A percentile compares a stretch with the other conserved stretches of the same genome.
phyloP scores from a whole-genome alignment of 768 basidiomycete genomes.

The Boletus pseudopeckii region DNA sequence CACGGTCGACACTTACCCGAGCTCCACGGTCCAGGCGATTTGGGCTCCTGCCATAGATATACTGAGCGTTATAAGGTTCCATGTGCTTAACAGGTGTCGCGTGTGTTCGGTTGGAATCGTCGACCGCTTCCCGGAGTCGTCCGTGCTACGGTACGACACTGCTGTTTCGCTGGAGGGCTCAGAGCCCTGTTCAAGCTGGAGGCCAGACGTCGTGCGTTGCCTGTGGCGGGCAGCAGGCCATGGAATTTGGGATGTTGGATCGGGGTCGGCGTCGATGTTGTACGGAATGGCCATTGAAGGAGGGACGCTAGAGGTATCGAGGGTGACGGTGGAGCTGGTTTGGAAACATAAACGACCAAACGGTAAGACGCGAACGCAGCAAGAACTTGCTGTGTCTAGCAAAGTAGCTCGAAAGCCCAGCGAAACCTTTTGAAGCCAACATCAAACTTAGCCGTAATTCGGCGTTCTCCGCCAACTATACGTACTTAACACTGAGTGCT shows the following conservation, averaged over 20 bases:
- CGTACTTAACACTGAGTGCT: conserved; percentile 11
- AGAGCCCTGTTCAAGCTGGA: conserved; percentile 22
- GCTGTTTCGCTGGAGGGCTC: conserved; percentile 19
- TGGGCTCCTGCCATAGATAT: conserved; percentile 95
- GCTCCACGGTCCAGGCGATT: conserved; percentile 93
- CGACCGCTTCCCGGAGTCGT: conserved; percentile 27
- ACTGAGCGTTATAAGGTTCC: conserved; percentile 78
- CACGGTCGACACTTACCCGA: conserved; percentile 58
- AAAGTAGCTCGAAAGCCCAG: not conserved
- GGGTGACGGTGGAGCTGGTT: not conserved
- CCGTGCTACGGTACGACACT: conserved; percentile 31
- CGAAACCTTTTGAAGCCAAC: conserved; percentile 11
- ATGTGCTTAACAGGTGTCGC: conserved; percentile 40
- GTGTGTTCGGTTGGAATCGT: conserved; percentile 20
- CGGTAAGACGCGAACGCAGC: not conserved
- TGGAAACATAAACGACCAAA: conserved; percentile 11
- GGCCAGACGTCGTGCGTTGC: conserved; percentile 26
- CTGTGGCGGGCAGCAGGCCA: conserved; percentile 57
- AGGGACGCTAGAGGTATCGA: not conserved
- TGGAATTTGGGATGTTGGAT: conserved; percentile 75
- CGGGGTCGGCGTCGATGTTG: conserved; percentile 53
- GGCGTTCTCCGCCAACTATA: conserved; percentile 27
- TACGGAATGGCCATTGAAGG: conserved; percentile 58
- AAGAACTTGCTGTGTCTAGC: not conserved
- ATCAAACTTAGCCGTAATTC: conserved; percentile 3